Conservation (phyloP, 768 basidiomycete species). For the Imleria badia region DNA sequence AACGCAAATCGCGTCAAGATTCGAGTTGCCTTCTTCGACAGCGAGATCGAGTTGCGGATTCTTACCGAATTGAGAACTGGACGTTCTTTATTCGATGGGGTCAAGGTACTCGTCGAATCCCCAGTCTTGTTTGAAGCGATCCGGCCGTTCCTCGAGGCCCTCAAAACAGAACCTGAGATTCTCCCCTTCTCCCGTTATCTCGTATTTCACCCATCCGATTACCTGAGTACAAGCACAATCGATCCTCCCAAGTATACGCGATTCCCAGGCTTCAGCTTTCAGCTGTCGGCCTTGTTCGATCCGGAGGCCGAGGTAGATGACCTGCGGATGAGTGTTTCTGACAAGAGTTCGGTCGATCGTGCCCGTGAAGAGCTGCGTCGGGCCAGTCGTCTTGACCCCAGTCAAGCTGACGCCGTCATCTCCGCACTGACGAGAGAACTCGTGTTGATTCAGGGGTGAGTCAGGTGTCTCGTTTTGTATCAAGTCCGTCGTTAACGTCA, state of each 20-base stretch:
- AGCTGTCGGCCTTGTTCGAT: conserved; percentile 55
- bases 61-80: conserved; percentile 37
- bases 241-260: conserved; percentile 55
- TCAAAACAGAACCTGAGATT: conserved; percentile 54
- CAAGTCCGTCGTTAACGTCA: background rate
- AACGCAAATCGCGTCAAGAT: conserved; percentile 39
- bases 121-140: conserved; percentile 68
- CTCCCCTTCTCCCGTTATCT: conserved; percentile 58
- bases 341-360: conserved; percentile 43
- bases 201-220: conserved; percentile 40
- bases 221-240: conserved; percentile 37
- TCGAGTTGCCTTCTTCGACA: conserved; percentile 59
- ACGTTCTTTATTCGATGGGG: conserved; percentile 21
- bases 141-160: conserved; percentile 63
- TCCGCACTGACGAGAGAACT: conserved; percentile 60
- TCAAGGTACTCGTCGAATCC: conserved; percentile 53
- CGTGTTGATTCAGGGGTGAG: conserved; percentile 70
- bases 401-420: conserved; percentile 70
- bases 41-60: conserved; percentile 49
- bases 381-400: conserved; percentile 60
- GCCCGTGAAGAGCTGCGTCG: conserved; percentile 46
- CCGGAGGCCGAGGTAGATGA: conserved; percentile 37
- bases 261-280: conserved; percentile 54
- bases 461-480: background rate
- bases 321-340: conserved; percentile 41